These are phyloP conservation scores for Hordeum pubiflorum DNA, from an alignment of 202 grass and related monocot species.

Conservation along the genomic window DNA sequence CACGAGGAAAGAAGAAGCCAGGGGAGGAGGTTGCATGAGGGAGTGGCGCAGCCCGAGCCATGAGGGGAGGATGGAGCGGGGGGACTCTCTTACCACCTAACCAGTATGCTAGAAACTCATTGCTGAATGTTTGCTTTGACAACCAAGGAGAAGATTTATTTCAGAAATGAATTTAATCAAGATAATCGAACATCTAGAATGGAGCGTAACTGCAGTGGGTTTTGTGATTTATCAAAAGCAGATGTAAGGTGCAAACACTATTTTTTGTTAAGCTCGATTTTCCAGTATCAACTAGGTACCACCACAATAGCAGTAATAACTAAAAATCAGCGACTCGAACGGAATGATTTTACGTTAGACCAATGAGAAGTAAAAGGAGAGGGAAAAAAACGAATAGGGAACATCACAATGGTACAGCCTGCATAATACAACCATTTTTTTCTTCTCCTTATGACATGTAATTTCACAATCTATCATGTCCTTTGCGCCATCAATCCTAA, in stretches of 20 bases:
- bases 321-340: neutral
- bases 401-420: neutral
- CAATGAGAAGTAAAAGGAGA: neutral
- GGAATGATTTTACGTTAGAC: constrained; percentile 6
- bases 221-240: constrained; percentile 2
- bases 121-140: too few species aligned
- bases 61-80: too few species aligned
- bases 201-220: neutral
- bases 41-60: too few species aligned
- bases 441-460: neutral
- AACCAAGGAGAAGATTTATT: too few species aligned
- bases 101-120: too few species aligned
- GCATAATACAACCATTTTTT: neutral
- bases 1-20: too few species aligned
- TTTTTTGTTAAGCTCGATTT: neutral
- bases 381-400: neutral
- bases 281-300: neutral
- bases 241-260: neutral
- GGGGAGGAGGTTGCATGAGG: too few species aligned
- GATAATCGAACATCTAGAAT: neutral
- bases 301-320: neutral
- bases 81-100: too few species aligned
- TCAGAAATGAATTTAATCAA: too few species aligned
- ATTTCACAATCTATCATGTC: neutral
- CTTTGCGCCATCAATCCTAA: constrained; percentile 37